Conservation (phyloP, 2,329 filamentous ascomycete species). For the Aspergillus pseudotamarii region DNA sequence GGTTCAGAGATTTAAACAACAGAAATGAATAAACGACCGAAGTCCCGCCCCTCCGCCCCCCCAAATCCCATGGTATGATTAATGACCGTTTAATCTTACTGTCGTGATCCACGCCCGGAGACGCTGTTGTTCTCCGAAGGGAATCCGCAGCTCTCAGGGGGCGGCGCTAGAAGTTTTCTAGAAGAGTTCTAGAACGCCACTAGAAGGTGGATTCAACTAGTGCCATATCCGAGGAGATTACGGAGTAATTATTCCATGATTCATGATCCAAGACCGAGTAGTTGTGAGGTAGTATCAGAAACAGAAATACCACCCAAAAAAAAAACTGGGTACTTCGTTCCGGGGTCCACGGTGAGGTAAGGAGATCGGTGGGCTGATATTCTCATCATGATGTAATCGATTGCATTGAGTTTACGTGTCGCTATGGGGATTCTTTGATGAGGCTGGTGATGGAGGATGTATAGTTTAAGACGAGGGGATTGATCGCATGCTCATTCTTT, state of each 20-base stretch:
- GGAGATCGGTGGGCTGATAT: conserved; percentile 3
- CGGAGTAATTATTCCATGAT: neutral
- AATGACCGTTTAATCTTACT: conserved; percentile 4
- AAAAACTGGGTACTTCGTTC: neutral
- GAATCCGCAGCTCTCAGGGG: neutral
- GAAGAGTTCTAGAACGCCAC: conserved; percentile 35
- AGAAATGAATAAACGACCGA: neutral
- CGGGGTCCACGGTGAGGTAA: neutral
- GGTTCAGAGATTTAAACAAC: neutral
- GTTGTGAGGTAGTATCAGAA: neutral
- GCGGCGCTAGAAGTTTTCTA: conserved; percentile 34
- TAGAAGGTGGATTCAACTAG: conserved; percentile 20
- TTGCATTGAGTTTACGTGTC: neutral
- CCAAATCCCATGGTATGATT: neutral
- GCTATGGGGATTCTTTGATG: neutral
- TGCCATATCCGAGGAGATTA: neutral
- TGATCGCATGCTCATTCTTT: neutral
- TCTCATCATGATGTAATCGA: conserved; percentile 1
- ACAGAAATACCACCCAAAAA: neutral
- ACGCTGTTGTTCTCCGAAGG: neutral
- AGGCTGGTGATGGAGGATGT: neutral
- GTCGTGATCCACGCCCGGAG: neutral
- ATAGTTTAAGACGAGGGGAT: neutral
- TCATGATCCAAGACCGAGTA: neutral
- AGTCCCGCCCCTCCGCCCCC: neutral